Base-by-base conservation (phyloP, 176 grass and related monocot genomes). In the Oryza longistaminata region DNA sequence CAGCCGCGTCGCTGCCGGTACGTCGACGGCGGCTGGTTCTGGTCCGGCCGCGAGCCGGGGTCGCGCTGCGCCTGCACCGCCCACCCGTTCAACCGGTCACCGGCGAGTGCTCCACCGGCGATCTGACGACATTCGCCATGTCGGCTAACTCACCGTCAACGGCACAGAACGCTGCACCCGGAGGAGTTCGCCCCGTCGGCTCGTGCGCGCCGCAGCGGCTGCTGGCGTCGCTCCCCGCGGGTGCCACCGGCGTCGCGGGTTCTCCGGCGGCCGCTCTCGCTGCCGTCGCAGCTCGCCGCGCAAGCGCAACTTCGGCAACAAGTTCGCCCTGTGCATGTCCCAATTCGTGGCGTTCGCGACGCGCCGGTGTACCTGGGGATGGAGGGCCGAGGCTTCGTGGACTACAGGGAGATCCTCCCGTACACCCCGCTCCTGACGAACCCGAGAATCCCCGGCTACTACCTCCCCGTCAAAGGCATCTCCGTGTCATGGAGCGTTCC, bases 251-350 rank as follows among this genome's bases (percentile, higher is more conserved):
- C 24, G 86, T 95, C 31, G 90, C 86, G 1, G 90, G 15, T 27
- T 95, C 35, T 86, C 82, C 35, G 61, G 3, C 37, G 11, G 6
- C 17, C 19, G 5, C 88, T 90, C n/a, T 68, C 90, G 2, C 43
- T 95, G 7, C 82, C 79, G 49, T 79, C 79, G 62, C 82, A 92
- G 88, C 80, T 92, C 81, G 68, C 86, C 7, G 33, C 75, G 27
- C 66, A 73, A 73, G 39, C 81, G 75, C 34, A 31, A 7, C 10
- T 78, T 88, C 64, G 83, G 87, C 29, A 86, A 75, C 17, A 72
- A 68, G 44, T 92, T 95, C 64, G 67, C 76, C 0, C 83, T 95
- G 58, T 92, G 93, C 69, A 84, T 94, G 40, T 87, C 90, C 17
- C 26, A 62, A 1, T 82, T 85, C 40, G 90, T 68, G 0, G 75